Base-by-base conservation (phyloP, 495 filamentous ascomycete genomes). In the Sporormia fimetaria region DNA sequence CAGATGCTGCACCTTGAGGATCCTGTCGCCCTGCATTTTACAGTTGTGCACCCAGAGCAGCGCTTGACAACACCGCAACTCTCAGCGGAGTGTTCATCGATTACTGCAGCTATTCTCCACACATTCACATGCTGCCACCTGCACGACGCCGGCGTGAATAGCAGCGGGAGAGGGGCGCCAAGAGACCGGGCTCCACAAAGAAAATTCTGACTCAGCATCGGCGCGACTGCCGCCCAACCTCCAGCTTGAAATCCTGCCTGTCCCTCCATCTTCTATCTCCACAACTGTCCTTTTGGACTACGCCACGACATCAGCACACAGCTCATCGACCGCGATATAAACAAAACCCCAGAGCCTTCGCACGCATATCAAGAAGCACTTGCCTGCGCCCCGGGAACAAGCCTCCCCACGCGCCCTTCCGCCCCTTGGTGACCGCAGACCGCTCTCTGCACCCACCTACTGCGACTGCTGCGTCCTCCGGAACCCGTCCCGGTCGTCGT, bases 271-370 rank as follows among this genome's bases (percentile, higher is more conserved):
- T 38, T 29, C 28, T 25, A 25, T 35, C 32, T 28, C 40, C 35
- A 42, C 39, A 34, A 40, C 32, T 32, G 49, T 47, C 49, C 49
- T 34, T 31, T 23, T 34, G 49, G 49, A 52, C 49, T 31, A 18
- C 36, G 28, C n/a, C n/a, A n/a, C n/a, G n/a, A n/a, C n/a, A n/a
- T n/a, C n/a, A n/a, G n/a, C n/a, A n/a, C 18, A 44, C 33, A 14
- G 0, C 31, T 36, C 33, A 31, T 18, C 27, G 12, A 37, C 5
- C 18, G 11, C 36, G 25, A 15, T 25, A 20, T 14, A n/a, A 25
- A 3, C 29, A 27, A 15, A 9, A n/a, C 15, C 21, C 21, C 29
- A 32, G 23, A 9, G 28, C 24, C 31, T 17, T 11, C 31, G 6
- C 36, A n/a, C 18, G 18, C 14, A 12, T 24, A 21, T 8, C 12